These are phyloP conservation scores for Ascochyta rabiei DNA, from an alignment of 2,329 filamentous ascomycete genomes.

Conservation along the genomic window DNA sequence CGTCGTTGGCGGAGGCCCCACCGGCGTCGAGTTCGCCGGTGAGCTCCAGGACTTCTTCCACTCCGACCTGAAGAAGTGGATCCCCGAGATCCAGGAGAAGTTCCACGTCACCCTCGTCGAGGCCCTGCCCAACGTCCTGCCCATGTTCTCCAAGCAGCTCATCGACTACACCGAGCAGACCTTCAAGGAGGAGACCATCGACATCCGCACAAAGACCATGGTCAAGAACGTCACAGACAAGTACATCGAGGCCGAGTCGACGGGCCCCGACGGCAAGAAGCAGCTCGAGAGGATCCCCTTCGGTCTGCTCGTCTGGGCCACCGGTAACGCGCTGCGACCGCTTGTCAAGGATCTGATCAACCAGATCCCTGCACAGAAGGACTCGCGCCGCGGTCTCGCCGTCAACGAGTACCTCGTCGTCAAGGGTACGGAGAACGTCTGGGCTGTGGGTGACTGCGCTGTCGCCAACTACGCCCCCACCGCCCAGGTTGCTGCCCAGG, in stretches of 20 bases:
- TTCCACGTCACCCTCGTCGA: slow-evolving; percentile 98
- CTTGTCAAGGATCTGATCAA: slow-evolving; percentile 90
- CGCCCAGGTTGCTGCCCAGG: slow-evolving; percentile 93
- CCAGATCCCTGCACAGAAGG: slow-evolving; percentile 92
- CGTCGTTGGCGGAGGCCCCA: slow-evolving; percentile 82
- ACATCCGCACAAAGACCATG: slow-evolving; percentile 98
- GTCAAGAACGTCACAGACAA: slow-evolving; percentile 96
- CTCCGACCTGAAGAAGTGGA: slow-evolving; percentile 96
- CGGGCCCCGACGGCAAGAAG: slow-evolving; percentile 83
- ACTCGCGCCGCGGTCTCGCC: slow-evolving; percentile 90
- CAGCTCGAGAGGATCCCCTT: slow-evolving; percentile 82
- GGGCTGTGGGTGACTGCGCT: slow-evolving; percentile 97
- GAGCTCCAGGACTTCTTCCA: slow-evolving; percentile 99
- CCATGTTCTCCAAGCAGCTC: slow-evolving; percentile 98
- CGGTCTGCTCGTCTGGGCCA: slow-evolving; percentile 96
- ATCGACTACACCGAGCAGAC: slow-evolving; percentile 99
- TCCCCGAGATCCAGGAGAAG: slow-evolving; percentile 91
- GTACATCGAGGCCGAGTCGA: slow-evolving; percentile 87
- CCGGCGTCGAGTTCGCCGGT: slow-evolving; percentile 96
- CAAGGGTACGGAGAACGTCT: slow-evolving; percentile 94
- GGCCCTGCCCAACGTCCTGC: slow-evolving; percentile 92
- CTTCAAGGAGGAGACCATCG: slow-evolving; percentile 98
- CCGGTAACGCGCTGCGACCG: slow-evolving; percentile 89
- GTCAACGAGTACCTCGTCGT: slow-evolving; percentile 99
- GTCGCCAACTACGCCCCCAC: slow-evolving; percentile 97